Evolutionary conservation across 1,139 yeast genomes (phyloP), one percentile per base, ranked within the genome.

Genomic region (Meyerozyma guilliermondii): DNA sequence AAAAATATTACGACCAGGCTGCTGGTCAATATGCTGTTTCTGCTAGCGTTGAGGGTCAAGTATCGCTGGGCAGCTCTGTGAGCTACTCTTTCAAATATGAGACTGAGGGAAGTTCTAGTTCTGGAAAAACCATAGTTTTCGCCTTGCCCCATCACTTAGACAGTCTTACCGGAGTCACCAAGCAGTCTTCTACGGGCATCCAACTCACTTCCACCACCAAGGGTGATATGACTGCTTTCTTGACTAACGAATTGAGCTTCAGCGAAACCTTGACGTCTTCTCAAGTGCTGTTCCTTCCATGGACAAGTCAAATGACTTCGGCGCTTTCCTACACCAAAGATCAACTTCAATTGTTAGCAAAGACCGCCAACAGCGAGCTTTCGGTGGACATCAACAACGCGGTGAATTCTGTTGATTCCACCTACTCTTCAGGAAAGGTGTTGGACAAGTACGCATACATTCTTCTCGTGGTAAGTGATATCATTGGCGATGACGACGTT

Each of bases 361-460:
- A 64, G 20, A 73, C 72, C 20, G 89, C 87, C 14, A 74, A 74
- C 51, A 56, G 60, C 10, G 94, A 83, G 56, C 66, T 81, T 41
- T 58, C 74, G 26, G 83, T 76, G 45, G 81, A 83, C 54, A 77
- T 86, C 45, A 59, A 66, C 6, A 58, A 63, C 20, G 72, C 83
- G 40, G 74, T 82, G 39, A 58, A 68, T 35, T 60, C 66, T 7
- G 63, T 71, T 55, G 72, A 79, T 42, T 72, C 78, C 11, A 82
- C 76, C 50, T 87, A 86, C 59, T 76, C 67, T 50, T 68, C 85
- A 6, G 94, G 92, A 39, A 86, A 86, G 61, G 72, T 77, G n/a
- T 55, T 83, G 39, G 92, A 84, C 62, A 85, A 84, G 63, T 85
- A 78, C 56, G 89, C 92, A 7, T 81, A 83, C 59, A 75, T 85